These are phyloP conservation scores for Salvia hispanica DNA, from an alignment of 257 asterid species.

Conservation along the genomic window DNA sequence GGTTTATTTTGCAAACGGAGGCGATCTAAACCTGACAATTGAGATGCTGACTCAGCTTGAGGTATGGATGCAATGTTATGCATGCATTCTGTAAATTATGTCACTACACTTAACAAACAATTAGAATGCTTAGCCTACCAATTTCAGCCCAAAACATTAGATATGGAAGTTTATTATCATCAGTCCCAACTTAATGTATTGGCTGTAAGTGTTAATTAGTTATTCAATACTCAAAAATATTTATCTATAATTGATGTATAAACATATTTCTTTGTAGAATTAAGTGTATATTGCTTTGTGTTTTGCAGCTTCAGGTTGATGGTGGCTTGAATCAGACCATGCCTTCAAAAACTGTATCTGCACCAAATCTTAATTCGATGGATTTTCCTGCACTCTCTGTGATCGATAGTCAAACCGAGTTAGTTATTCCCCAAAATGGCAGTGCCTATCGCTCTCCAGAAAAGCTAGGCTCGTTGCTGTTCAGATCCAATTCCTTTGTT, in stretches of 20 bases:
- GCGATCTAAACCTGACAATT: slow-evolving; percentile 82
- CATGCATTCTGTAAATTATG: background rate
- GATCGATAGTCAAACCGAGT: slow-evolving; percentile 53
- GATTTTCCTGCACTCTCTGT: slow-evolving; percentile 93
- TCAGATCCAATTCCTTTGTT: slow-evolving; percentile 66
- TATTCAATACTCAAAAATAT: background rate
- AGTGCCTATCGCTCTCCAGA: slow-evolving; percentile 58
- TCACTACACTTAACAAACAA: too few species aligned
- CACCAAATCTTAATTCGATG: slow-evolving; percentile 70
- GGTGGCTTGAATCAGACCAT: slow-evolving; percentile 62
- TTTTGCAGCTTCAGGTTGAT: slow-evolving; percentile 83
- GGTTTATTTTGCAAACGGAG: slow-evolving; percentile 86
- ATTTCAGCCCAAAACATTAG: background rate
- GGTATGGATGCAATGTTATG: slow-evolving; percentile 48
- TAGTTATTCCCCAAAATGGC: slow-evolving; percentile 53
- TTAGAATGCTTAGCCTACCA: background rate
- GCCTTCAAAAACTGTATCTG: slow-evolving; percentile 63
- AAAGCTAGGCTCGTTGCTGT: slow-evolving; percentile 53
- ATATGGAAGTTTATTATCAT: background rate
- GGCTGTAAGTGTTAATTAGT: background rate
- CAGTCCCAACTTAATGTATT: background rate
- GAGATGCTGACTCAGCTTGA: slow-evolving; percentile 99
- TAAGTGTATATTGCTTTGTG: slow-evolving; percentile 32
- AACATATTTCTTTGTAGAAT: background rate
- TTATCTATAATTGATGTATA: slow-evolving; percentile 8